Percentiles rank a stretch among this genome's conserved stretches.
These are phyloP conservation scores for Artemisia tridentata DNA, from an alignment of 129 eudicot genomes.

Conservation along the genomic window DNA sequence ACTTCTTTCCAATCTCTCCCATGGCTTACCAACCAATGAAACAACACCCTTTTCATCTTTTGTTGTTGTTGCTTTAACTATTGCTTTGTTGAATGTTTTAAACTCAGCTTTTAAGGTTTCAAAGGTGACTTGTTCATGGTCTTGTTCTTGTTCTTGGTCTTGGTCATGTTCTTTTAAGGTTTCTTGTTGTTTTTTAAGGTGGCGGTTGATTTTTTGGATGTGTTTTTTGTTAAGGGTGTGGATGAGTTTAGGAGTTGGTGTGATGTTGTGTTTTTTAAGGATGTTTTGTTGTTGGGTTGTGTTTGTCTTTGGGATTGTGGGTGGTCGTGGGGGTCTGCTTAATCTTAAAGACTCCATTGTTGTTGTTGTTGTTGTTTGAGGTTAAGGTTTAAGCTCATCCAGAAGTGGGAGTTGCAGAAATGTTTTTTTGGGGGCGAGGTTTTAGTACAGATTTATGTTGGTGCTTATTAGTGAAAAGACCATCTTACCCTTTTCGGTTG, in stretches of 20 bases:
- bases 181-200: slow-evolving; percentile 33
- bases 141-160: slow-evolving; percentile 14
- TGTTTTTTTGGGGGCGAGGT: slow-evolving; percentile 21
- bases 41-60: slow-evolving; percentile 13
- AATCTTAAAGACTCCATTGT: slow-evolving; percentile 68
- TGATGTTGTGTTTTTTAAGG: slow-evolving; percentile 42
- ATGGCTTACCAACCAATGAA: slow-evolving; percentile 68
- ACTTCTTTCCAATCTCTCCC: slow-evolving; percentile 72
- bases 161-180: slow-evolving; percentile 27
- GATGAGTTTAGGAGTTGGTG: slow-evolving; percentile 85
- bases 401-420: slow-evolving; percentile 16
- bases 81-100: slow-evolving; percentile 50
- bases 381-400: background rate
- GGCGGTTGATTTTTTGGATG: slow-evolving; percentile 52
- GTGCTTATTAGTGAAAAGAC: too few species aligned
- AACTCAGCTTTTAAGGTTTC: slow-evolving; percentile 62
- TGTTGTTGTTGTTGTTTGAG: slow-evolving; percentile 1
- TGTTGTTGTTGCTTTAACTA: slow-evolving; percentile 31
- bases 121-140: slow-evolving; percentile 44
- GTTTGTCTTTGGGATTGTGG: slow-evolving; percentile 38
- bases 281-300: slow-evolving; percentile 53
- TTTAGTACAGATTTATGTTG: background rate
- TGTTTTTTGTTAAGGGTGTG: slow-evolving; percentile 87
- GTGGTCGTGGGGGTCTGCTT: slow-evolving; percentile 44
- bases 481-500: too few species aligned